Evolutionary conservation across 441 rosid genomes (phyloP).

Genomic region (Erodium chrysanthum): DNA sequence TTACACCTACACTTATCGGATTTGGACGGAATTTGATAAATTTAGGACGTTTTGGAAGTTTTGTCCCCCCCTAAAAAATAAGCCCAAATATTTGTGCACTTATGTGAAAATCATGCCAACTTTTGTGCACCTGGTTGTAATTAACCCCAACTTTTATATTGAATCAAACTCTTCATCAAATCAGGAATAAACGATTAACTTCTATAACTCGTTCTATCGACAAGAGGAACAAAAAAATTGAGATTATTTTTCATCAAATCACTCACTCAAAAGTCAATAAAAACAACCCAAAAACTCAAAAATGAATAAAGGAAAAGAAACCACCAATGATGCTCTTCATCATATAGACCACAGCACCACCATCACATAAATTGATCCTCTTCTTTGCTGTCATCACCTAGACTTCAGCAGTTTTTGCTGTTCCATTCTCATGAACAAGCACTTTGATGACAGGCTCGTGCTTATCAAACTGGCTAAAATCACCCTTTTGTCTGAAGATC

Average conservation of each 20-base stretch:
- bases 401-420: conserved; percentile 20
- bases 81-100: too few relatives aligned
- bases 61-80: too few relatives aligned
- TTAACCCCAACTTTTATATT: too few relatives aligned
- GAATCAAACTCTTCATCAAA: too few relatives aligned
- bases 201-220: too few relatives aligned
- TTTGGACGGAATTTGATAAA: too few relatives aligned
- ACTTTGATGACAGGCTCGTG: conserved; percentile 25
- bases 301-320: background rate
- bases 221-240: background rate
- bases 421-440: conserved; percentile 20
- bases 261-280: conserved; percentile 18
- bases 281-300: conserved; percentile 13
- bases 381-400: background rate
- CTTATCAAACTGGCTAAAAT: conserved; percentile 62
- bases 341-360: conserved; percentile 5
- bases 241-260: background rate
- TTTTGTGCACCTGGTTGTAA: too few relatives aligned
- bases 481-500: conserved; percentile 62
- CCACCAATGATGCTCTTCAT: conserved; percentile 8
- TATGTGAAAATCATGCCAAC: too few relatives aligned
- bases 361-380: background rate
- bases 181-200: too few relatives aligned
- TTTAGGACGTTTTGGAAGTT: too few relatives aligned
- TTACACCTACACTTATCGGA: too few relatives aligned